A percentile compares a stretch with the other conserved stretches of the same genome.
phyloP scores from a whole-genome alignment of 2,329 filamentous ascomycete genomes.

The Dactylellina leptospora region DNA sequence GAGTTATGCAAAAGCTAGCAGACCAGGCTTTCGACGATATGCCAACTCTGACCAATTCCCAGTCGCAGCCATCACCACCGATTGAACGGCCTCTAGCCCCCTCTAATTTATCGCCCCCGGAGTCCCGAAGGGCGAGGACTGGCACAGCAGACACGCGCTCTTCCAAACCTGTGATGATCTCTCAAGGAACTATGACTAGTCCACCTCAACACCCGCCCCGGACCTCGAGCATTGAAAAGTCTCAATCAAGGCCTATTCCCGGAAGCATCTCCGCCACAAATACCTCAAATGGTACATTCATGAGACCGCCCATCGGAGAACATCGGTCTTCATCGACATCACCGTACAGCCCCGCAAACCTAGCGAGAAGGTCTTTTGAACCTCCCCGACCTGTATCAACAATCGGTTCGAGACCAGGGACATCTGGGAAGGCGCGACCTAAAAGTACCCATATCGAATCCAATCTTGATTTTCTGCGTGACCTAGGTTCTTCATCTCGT shows the following conservation, averaged over 20 bases:
- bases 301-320: constrained; percentile 58
- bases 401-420: constrained; percentile 69
- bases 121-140: constrained; percentile 60
- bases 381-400: constrained; percentile 68
- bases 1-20: constrained; percentile 77
- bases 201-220: constrained; percentile 61
- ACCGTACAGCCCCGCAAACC: constrained; percentile 76
- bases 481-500: constrained; percentile 70
- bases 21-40: constrained; percentile 80
- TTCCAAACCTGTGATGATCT: constrained; percentile 68
- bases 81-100: constrained; percentile 8
- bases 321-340: constrained; percentile 62
- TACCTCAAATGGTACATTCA: constrained; percentile 24
- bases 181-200: constrained; percentile 82
- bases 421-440: constrained; percentile 68
- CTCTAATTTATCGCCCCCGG: constrained; percentile 51
- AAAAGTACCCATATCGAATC: constrained; percentile 84
- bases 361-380: constrained; percentile 71
- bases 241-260: constrained; percentile 62
- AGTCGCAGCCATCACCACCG: constrained; percentile 25
- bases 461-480: constrained; percentile 81
- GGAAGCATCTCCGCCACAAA: constrained; percentile 27
- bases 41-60: constrained; percentile 53
- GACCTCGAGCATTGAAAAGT: constrained; percentile 60
- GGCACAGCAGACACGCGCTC: constrained; percentile 60